These are phyloP conservation scores for Backusella macrospora DNA, from an alignment of 192 early-diverging fungal species.

Conservation along the genomic window DNA sequence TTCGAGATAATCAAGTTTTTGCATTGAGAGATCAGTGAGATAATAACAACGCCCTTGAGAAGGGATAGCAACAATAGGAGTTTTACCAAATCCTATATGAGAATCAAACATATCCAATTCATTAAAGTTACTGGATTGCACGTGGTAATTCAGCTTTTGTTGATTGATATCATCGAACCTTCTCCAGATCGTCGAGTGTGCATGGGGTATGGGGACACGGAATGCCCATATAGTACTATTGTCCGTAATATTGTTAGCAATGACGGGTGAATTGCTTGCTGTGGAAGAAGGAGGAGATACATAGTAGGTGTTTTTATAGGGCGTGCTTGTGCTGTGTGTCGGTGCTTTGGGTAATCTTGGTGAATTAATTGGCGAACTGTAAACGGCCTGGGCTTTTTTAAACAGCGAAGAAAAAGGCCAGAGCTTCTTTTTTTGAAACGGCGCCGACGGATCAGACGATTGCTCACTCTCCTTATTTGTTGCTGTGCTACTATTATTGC, in stretches of 20 bases:
- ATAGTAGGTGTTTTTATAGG: too few species aligned
- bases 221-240: not conserved
- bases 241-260: not conserved
- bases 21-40: not conserved
- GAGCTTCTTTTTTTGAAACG: slow-evolving; percentile 15
- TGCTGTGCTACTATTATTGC: not conserved
- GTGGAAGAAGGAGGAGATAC: not conserved
- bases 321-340: not conserved
- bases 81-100: not conserved
- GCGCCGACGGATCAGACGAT: slow-evolving; percentile 13
- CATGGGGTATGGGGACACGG: not conserved
- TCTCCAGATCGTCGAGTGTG: not conserved
- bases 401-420: not conserved
- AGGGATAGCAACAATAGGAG: not conserved
- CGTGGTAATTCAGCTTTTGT: slow-evolving; percentile 9
- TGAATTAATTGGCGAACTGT: not conserved
- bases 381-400: slow-evolving; percentile 6
- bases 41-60: not conserved
- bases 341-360: not conserved
- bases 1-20: not conserved
- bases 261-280: not conserved
- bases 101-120: not conserved
- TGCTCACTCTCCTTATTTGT: slow-evolving; percentile 5
- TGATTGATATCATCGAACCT: slow-evolving; percentile 10
- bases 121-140: not conserved